A percentile compares a stretch with the other conserved stretches of the same genome.
Evolutionary conservation across 1,139 yeast species (phyloP).

Genomic region (Hemisphaericaspora xylanilytica): DNA sequence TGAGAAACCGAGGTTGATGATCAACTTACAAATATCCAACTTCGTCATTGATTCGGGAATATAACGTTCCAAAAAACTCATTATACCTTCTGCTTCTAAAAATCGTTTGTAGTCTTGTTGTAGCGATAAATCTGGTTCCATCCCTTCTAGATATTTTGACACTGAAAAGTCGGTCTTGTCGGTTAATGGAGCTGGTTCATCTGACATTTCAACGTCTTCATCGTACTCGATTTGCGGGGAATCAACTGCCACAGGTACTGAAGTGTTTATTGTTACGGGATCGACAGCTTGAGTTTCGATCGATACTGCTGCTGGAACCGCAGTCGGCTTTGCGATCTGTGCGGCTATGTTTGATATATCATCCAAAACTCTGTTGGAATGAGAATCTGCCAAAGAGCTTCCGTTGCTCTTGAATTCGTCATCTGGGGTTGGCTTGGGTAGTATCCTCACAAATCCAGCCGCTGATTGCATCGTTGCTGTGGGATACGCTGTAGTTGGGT

Average conservation of each 20-base stretch:
- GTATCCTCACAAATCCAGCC: background rate
- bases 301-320: background rate
- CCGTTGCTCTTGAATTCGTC: background rate
- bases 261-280: too few relatives aligned
- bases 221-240: too few relatives aligned
- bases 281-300: background rate
- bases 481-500: too few relatives aligned
- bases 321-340: background rate
- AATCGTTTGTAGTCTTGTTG: slow-evolving; percentile 32
- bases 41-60: slow-evolving; percentile 53
- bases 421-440: background rate
- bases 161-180: slow-evolving; percentile 1
- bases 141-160: slow-evolving; percentile 1
- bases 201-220: background rate
- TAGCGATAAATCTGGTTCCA: slow-evolving; percentile 8
- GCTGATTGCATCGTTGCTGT: too few relatives aligned
- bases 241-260: too few relatives aligned
- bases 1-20: slow-evolving; percentile 44
- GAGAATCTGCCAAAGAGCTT: background rate
- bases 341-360: background rate
- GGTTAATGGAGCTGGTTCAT: slow-evolving; percentile 1
- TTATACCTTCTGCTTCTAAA: slow-evolving; percentile 57
- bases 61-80: slow-evolving; percentile 50
- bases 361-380: background rate
- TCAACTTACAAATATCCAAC: slow-evolving; percentile 43